These are phyloP conservation scores for Cucumis melo DNA, from an alignment of 306 rosid species.

Conservation along the genomic window DNA sequence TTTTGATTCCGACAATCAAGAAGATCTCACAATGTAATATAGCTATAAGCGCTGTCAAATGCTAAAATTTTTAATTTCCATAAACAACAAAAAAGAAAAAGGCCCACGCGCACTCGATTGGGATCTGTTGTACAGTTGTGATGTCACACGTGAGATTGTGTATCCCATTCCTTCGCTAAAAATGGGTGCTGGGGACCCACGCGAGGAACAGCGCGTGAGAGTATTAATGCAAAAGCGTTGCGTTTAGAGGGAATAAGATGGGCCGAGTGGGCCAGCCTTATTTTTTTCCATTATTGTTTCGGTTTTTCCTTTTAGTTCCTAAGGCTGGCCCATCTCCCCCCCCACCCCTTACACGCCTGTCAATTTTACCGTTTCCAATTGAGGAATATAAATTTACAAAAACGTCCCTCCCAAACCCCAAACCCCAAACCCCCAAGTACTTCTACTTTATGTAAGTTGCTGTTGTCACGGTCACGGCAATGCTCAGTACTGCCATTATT, in stretches of 20 bases:
- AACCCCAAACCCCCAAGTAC: background rate
- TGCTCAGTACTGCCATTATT: background rate
- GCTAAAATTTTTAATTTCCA: background rate
- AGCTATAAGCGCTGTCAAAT: background rate
- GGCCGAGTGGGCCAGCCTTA: background rate
- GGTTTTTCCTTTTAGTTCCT: background rate
- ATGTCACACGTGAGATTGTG: background rate
- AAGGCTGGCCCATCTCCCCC: conserved; percentile 10
- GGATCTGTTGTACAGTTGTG: background rate
- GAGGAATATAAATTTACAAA: background rate
- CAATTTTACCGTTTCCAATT: conserved; percentile 8
- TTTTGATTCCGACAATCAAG: conserved; percentile 22
- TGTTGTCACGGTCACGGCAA: background rate
- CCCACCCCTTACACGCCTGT: conserved; percentile 21
- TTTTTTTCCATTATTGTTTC: background rate
- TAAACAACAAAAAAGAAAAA: background rate
- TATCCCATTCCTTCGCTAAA: background rate
- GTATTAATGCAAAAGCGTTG: background rate
- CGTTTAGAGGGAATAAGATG: background rate
- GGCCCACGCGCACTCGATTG: background rate
- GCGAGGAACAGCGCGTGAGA: background rate
- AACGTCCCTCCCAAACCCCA: background rate
- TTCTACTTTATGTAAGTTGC: background rate
- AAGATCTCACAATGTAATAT: conserved; percentile 6
- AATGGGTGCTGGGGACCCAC: background rate